Conservation (phyloP, 2,329 filamentous ascomycete species). For the Mycosphaerella sp. region DNA sequence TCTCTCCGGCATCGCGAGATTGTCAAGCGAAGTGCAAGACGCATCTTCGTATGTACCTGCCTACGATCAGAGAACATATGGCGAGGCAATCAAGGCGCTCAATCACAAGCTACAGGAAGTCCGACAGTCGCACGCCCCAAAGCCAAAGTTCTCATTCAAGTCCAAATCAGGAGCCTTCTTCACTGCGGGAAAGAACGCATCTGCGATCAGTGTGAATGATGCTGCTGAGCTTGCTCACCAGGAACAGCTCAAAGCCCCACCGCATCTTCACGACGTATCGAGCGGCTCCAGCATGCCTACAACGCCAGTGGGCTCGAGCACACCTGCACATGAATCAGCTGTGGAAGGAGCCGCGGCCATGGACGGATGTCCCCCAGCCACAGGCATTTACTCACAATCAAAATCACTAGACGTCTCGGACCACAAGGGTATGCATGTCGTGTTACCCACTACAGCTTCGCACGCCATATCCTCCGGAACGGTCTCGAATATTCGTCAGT, state of each 20-base stretch:
- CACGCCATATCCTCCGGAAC: constrained; percentile 67
- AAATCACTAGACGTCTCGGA: constrained; percentile 55
- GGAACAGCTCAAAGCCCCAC: constrained; percentile 39
- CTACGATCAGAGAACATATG: constrained; percentile 83
- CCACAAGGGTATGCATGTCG: constrained; percentile 65
- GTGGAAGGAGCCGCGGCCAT: constrained; percentile 19
- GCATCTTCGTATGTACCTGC: constrained; percentile 74
- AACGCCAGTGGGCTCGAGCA: constrained; percentile 29
- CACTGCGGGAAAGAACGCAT: constrained; percentile 32
- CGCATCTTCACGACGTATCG: constrained; percentile 36
- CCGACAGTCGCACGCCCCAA: constrained; percentile 61
- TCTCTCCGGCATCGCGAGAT: constrained; percentile 67
- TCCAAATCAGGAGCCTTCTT: constrained; percentile 22
- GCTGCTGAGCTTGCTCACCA: constrained; percentile 50
- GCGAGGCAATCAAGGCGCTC: constrained; percentile 73
- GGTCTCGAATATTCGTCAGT: constrained; percentile 61
- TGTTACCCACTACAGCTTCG: constrained; percentile 64
- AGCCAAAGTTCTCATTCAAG: constrained; percentile 79
- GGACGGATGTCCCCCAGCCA: not conserved
- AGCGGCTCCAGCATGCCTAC: constrained; percentile 39
- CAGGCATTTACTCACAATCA: constrained; percentile 50
- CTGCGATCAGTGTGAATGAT: constrained; percentile 50
- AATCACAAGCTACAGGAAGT: constrained; percentile 70
- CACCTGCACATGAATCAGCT: constrained; percentile 22
- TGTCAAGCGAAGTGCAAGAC: constrained; percentile 81